Base-by-base conservation (phyloP, 306 rosid genomes). In the Hippophae gyantsensis region DNA sequence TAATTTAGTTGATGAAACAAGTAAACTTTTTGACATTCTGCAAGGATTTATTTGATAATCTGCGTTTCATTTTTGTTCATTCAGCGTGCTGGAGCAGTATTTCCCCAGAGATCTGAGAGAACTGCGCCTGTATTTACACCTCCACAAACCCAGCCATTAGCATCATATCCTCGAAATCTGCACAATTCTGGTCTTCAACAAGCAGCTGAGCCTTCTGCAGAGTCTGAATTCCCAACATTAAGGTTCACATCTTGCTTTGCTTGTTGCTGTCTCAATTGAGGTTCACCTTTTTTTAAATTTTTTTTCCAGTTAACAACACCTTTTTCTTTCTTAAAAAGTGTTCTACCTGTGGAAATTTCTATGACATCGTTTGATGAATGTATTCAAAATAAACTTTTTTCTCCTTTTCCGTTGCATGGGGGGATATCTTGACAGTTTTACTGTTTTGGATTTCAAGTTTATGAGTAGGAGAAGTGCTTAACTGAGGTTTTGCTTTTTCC, bases 31-130 rank as follows among this genome's bases (percentile, higher is more conserved):
- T 32, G 38, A 32, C 4, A 3, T 32, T 32, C 2, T 32, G 38
- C 38, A 32, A 32, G 38, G 38, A 32, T 32, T 32, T 32, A 32
- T 32, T 32, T 32, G 38, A 32, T 4, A 27, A 3, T 27, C 38
- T 32, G 5, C 38, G 38, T 32, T 2, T 32, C 38, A 32, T 32
- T 32, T 32, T 57, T 68, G 18, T 67, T 58, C 70, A 43, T 74
- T 71, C 82, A 93, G 99, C 97, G 84, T 68, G 80, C 86, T 69
- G 99, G 99, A 61, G 97, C 95, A 69, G 81, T 72, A 60, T 93
- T 93, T 71, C 99, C 99, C 56, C 95, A 68, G 62, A 84, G 95
- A 69, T 72, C 95, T 62, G 97, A 77, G 70, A 76, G 68, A 25
- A 69, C 95, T 72, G 90, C 85, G 13, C 95, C 97, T 54, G 82